phyloP scores from a whole-genome alignment of 306 rosid species.

The Lathyrus tuberosus region DNA sequence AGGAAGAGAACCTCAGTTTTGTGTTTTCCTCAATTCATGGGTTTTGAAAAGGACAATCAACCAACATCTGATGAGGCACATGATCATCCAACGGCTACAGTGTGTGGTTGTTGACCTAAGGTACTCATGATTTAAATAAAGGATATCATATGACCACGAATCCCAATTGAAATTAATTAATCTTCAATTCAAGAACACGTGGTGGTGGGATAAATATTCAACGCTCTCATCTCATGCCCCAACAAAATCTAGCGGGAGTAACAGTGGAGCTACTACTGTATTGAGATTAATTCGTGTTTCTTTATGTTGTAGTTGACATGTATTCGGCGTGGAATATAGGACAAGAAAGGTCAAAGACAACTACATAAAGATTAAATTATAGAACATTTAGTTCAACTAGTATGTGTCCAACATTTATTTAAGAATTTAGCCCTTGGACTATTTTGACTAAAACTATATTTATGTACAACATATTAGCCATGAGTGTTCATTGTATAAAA shows the following conservation, averaged over 20 bases:
- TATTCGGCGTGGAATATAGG: background rate
- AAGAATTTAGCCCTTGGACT: background rate
- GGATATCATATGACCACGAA: background rate
- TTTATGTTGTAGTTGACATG: background rate
- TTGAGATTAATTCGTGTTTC: background rate
- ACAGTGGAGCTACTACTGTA: background rate
- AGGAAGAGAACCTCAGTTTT: slow-evolving; percentile 17
- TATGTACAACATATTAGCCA: background rate
- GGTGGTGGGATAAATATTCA: background rate
- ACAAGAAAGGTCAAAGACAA: background rate
- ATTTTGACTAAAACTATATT: background rate
- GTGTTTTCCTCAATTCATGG: slow-evolving; percentile 17
- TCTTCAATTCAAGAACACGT: background rate
- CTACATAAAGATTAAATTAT: background rate
- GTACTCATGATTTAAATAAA: background rate
- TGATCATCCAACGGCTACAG: slow-evolving; percentile 38
- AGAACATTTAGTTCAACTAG: background rate
- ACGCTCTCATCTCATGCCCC: background rate
- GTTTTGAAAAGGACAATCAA: background rate
- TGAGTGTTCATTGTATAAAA: background rate
- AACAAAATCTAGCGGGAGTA: background rate
- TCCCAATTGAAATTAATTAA: background rate
- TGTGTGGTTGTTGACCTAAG: slow-evolving; percentile 41
- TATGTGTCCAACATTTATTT: background rate
- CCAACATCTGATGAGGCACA: slow-evolving; percentile 12